Conservation (phyloP, 208 protist species). For the Acanthamoeba polyphaga region DNA sequence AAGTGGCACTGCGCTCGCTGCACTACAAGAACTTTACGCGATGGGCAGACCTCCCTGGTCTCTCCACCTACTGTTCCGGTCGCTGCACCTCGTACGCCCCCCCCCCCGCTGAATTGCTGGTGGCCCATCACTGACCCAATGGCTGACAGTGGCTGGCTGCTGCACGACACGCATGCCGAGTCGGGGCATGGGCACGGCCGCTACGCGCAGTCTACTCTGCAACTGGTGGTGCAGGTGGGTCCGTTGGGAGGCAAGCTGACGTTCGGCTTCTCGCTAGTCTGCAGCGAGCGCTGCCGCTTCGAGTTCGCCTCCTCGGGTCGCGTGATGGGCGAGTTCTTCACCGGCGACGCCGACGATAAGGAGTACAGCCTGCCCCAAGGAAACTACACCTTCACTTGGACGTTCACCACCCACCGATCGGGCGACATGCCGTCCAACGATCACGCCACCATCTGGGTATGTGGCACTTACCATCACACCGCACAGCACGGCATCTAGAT, state of each 20-base stretch:
- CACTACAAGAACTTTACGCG: neutral
- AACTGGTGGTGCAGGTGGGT: neutral
- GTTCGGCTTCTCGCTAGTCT: neutral
- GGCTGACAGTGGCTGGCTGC: constrained; percentile 1
- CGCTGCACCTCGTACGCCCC: constrained; percentile 22
- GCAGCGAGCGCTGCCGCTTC: constrained; percentile 26
- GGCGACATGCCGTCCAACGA: neutral
- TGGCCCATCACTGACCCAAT: neutral
- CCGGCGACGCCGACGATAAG: constrained; percentile 14
- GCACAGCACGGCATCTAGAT: neutral
- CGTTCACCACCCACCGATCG: constrained; percentile 35
- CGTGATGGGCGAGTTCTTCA: neutral
- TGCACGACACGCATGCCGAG: neutral
- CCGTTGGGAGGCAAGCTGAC: neutral
- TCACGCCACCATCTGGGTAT: constrained; percentile 14
- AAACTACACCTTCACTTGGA: constrained; percentile 20
- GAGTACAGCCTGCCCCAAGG: neutral
- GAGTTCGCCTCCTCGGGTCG: neutral
- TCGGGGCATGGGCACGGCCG: constrained; percentile 44
- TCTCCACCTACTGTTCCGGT: constrained; percentile 35
- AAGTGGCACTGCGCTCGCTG: neutral
- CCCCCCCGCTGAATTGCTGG: neutral
- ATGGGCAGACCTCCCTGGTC: constrained; percentile 3
- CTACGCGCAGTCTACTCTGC: constrained; percentile 38
- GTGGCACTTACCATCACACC: neutral